Evolutionary conservation across 257 asterid genomes (phyloP).

Genomic region (Nicotiana benthamiana): DNA sequence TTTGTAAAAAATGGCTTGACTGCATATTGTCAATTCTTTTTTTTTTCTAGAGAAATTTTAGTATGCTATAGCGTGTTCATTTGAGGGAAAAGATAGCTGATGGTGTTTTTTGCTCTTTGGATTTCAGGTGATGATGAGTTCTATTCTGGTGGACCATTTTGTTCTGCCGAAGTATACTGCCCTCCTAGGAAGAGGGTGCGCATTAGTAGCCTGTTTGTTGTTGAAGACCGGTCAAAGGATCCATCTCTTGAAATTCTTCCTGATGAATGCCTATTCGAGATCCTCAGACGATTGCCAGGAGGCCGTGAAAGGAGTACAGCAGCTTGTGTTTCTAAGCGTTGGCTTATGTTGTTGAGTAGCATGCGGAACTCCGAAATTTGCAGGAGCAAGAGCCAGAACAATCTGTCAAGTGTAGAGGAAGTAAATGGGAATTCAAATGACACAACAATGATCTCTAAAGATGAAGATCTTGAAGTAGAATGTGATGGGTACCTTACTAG

Average conservation of each 20-base stretch:
- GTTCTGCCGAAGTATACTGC: conserved; percentile 60
- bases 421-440: conserved; percentile 3
- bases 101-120: neutral
- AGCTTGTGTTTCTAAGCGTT: conserved; percentile 80
- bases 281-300: conserved; percentile 58
- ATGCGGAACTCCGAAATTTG: conserved; percentile 49
- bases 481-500: conserved; percentile 78
- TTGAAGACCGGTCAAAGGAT: conserved; percentile 21
- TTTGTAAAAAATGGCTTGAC: neutral
- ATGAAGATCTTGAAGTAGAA: conserved; percentile 50
- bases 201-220: conserved; percentile 37
- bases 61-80: neutral
- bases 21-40: too few relatives aligned
- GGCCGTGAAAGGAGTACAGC: conserved; percentile 68
- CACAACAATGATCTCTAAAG: conserved; percentile 20
- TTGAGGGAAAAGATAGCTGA: neutral
- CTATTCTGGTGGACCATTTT: conserved; percentile 31
- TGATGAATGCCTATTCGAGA: conserved; percentile 81
- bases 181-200: conserved; percentile 71
- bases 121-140: conserved; percentile 72
- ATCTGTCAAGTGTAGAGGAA: conserved; percentile 8
- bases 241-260: conserved; percentile 78
- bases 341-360: conserved; percentile 64
- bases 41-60: too few relatives aligned
- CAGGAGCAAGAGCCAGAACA: conserved; percentile 23